phyloP scores from a whole-genome alignment of 2,329 filamentous ascomycete genomes.

The Exserohilum turcica region DNA sequence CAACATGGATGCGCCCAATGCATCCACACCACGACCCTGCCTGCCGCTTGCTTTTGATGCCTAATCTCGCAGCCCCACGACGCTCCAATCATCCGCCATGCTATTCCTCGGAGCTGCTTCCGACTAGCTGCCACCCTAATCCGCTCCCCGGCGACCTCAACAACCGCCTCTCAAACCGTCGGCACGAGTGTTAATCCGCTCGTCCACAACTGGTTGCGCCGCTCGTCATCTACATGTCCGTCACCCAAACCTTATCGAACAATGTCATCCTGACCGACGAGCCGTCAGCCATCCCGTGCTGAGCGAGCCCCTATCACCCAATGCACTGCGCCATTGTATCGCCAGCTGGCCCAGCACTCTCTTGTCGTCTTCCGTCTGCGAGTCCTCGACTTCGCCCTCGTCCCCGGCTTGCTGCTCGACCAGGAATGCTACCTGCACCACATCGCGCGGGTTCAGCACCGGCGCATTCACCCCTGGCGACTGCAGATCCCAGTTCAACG shows the following conservation, averaged over 20 bases:
- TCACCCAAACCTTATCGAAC: constrained; percentile 9
- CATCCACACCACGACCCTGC: neutral
- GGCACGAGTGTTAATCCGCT: constrained; percentile 9
- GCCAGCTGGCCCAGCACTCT: constrained; percentile 78
- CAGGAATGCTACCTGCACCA: constrained; percentile 68
- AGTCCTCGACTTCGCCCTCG: constrained; percentile 51
- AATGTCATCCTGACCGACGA: constrained; percentile 33
- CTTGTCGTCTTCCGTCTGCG: constrained; percentile 47
- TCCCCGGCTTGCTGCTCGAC: constrained; percentile 59
- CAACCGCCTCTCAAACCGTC: constrained; percentile 7
- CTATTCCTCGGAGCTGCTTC: neutral
- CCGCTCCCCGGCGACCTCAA: constrained; percentile 1
- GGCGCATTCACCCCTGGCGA: constrained; percentile 47
- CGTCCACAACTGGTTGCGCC: constrained; percentile 3
- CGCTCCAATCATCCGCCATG: constrained; percentile 4
- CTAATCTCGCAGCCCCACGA: neutral
- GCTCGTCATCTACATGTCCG: neutral
- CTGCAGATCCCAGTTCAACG: constrained; percentile 61
- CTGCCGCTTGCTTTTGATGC: constrained; percentile 1
- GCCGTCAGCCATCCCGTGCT: constrained; percentile 77
- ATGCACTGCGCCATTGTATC: constrained; percentile 85
- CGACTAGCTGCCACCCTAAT: constrained; percentile 3
- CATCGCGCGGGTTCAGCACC: constrained; percentile 64
- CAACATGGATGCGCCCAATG: neutral
- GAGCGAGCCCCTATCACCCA: constrained; percentile 87